Base-by-base conservation (phyloP, 495 filamentous ascomycete species). In the Bacidia rubella region DNA sequence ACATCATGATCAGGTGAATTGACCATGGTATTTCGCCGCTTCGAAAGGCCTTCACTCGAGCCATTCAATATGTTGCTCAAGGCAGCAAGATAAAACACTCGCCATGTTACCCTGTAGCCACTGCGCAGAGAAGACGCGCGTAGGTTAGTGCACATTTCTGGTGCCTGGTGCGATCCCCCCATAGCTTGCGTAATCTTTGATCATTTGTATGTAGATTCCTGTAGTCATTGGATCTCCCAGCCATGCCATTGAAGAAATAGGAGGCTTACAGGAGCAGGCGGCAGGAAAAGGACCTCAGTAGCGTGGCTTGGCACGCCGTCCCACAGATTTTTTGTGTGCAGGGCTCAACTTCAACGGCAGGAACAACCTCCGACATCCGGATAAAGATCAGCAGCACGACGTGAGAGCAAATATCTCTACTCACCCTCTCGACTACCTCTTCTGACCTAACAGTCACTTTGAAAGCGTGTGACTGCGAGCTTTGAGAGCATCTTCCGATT, bases 311-410 rank as follows among this genome's bases (percentile, higher is more conserved):
- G 47, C 54, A 48, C 54, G 25, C 50, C 9, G 20, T 41, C 57
- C 54, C 57, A 60, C 57, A 60, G 54, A 57, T 39, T 50, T 50
- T 50, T 50, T 24, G 25, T 12, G 12, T 9, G 41, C 44, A 21
- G 44, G 44, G n/a, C 29, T 19, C 45, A 47, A 22, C 45, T 49
- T 49, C 24, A 50, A 50, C 47, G 47, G 47, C 47, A 49, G 29
- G 23, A 43, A 32, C 53, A 63, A 62, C 64, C 64, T 56, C 63
- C 48, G 54, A 57, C 58, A 61, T 60, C 63, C 59, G 64, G 61
- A 65, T 73, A 70, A 71, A 71, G 67, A 70, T 74, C 73, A 68
- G 66, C 72, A 69, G 66, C 66, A 68, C 68, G 61, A 64, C 66
- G 69, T 64, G 64, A 66, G 68, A 66, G 57, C 67, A 63, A 62